These are phyloP conservation scores for Podospora comata DNA, from an alignment of 495 filamentous ascomycete species.

Conservation along the genomic window DNA sequence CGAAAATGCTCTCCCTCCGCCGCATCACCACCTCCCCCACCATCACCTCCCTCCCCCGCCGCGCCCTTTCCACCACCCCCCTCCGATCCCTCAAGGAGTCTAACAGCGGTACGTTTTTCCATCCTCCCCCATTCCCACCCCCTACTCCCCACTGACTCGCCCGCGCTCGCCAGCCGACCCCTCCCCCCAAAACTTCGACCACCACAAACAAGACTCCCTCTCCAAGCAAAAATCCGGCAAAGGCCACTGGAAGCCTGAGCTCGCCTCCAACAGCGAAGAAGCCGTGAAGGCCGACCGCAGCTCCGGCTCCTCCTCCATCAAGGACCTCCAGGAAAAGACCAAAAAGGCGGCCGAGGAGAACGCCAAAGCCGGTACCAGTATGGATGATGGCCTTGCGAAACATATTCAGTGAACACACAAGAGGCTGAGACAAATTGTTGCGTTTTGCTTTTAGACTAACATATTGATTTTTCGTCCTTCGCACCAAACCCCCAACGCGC, in stretches of 20 bases:
- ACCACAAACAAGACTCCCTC: constrained; percentile 69
- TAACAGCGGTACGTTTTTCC: constrained; percentile 17
- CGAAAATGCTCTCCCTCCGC: not conserved
- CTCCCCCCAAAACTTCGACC: constrained; percentile 51
- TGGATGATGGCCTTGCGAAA: constrained; percentile 40
- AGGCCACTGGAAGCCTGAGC: constrained; percentile 74
- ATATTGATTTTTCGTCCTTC: not conserved
- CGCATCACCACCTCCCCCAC: not conserved
- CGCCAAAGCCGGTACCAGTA: not conserved
- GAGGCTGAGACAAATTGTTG: not conserved
- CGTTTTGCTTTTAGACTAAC: not conserved
- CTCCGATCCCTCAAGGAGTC: constrained; percentile 23
- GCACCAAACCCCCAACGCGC: no score
- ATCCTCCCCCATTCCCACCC: not conserved
- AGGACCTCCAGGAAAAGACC: constrained; percentile 51
- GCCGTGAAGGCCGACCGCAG: constrained; percentile 57
- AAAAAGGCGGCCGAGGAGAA: constrained; percentile 43
- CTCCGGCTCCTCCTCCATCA: constrained; percentile 35
- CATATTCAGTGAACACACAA: not conserved
- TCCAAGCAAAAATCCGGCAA: constrained; percentile 69
- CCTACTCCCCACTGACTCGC: not conserved
- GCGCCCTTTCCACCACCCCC: constrained; percentile 16
- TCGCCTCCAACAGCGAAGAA: constrained; percentile 78
- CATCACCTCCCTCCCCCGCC: not conserved
- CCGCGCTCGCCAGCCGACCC: constrained; percentile 25